These are phyloP conservation scores for Wolfiporia cocos DNA, from an alignment of 1,284 basidiomycete species.

Conservation along the genomic window DNA sequence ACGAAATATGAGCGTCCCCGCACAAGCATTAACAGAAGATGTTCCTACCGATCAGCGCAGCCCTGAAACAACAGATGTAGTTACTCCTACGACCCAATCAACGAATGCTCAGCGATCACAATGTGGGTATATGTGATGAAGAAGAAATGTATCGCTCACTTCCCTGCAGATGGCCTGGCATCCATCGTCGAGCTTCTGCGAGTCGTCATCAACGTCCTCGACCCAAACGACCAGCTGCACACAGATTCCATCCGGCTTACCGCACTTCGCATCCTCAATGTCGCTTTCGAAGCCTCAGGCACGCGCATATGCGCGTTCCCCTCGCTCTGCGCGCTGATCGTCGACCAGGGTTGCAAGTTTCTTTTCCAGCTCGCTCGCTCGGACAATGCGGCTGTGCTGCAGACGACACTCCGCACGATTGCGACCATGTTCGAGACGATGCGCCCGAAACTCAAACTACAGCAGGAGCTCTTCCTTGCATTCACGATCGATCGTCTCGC, in stretches of 20 bases:
- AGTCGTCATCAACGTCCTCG: constrained; percentile 91
- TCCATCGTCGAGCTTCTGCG: constrained; percentile 92
- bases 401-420: constrained; percentile 79
- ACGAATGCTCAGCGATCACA: constrained; percentile 6
- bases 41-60: too few species aligned
- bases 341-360: constrained; percentile 93
- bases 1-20: constrained; percentile 50
- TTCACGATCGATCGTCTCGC: constrained; percentile 91
- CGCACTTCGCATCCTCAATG: constrained; percentile 83
- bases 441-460: constrained; percentile 87
- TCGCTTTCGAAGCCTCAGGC: constrained; percentile 87
- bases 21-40: constrained; percentile 5
- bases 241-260: constrained; percentile 95
- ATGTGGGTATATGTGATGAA: constrained; percentile 10
- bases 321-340: constrained; percentile 65
- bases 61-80: constrained; percentile 1
- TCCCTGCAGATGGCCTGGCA: constrained; percentile 72
- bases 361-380: constrained; percentile 93
- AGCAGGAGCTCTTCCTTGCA: constrained; percentile 92
- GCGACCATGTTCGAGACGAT: constrained; percentile 88
- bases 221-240: constrained; percentile 92
- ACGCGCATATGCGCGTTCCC: constrained; percentile 69
- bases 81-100: neutral
- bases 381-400: constrained; percentile 78
- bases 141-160: neutral